phyloP scores from a whole-genome alignment of 2,329 filamentous ascomycete species.

The Monascus ruber region DNA sequence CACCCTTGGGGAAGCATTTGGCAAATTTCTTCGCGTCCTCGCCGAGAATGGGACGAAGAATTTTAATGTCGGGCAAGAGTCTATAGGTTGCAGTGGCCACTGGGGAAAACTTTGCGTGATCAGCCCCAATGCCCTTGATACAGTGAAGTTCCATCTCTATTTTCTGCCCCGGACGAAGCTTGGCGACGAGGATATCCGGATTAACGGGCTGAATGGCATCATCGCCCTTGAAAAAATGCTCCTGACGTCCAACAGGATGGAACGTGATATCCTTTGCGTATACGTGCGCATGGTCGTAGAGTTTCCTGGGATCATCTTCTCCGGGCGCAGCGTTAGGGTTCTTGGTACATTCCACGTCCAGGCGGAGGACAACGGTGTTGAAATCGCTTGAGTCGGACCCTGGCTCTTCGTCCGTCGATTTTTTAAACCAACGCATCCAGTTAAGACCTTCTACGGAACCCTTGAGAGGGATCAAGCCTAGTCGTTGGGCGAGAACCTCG shows the following conservation, averaged over 20 bases:
- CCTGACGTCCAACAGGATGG: constrained; percentile 62
- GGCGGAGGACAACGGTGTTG: constrained; percentile 72
- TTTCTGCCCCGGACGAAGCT: constrained; percentile 80
- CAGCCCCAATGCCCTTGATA: constrained; percentile 83
- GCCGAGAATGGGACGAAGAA: constrained; percentile 72
- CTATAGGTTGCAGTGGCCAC: constrained; percentile 92
- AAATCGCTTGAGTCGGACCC: constrained; percentile 53
- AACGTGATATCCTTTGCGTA: constrained; percentile 72
- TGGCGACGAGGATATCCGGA: constrained; percentile 87
- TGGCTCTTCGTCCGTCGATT: constrained; percentile 53
- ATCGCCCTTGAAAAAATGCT: constrained; percentile 53
- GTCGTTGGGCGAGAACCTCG: constrained; percentile 80
- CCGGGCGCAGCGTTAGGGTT: constrained; percentile 59
- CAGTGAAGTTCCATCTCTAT: constrained; percentile 85
- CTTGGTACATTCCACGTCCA: constrained; percentile 70
- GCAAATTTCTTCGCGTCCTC: constrained; percentile 81
- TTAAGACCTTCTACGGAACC: constrained; percentile 67
- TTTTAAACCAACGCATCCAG: constrained; percentile 73
- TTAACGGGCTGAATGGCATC: constrained; percentile 65
- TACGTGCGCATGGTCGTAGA: constrained; percentile 76
- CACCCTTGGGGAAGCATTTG: constrained; percentile 77
- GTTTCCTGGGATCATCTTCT: constrained; percentile 70
- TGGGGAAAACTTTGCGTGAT: constrained; percentile 95
- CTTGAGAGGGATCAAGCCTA: constrained; percentile 83
- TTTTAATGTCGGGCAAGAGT: constrained; percentile 76